These are phyloP conservation scores for Rhododendron ferrugineum DNA, from an alignment of 148 eudicot species.

Conservation along the genomic window DNA sequence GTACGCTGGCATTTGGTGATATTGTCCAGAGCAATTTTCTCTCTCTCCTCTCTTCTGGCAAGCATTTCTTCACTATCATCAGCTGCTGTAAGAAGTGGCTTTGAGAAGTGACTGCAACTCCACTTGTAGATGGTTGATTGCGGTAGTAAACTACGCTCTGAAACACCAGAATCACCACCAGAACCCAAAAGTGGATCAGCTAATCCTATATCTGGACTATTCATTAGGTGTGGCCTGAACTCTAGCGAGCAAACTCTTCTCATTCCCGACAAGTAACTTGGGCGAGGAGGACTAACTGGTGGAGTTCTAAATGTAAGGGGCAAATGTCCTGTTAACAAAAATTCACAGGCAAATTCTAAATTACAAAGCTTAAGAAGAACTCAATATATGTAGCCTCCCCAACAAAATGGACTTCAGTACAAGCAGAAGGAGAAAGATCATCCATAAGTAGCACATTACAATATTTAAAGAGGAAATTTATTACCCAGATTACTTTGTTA, in stretches of 20 bases:
- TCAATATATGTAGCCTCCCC: not conserved
- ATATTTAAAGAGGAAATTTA: not conserved
- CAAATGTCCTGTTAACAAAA: slow-evolving; percentile 50
- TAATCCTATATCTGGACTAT: slow-evolving; percentile 77
- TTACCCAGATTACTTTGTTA: not conserved
- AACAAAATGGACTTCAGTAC: not conserved
- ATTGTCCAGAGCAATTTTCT: slow-evolving; percentile 63
- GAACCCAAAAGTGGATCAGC: slow-evolving; percentile 82
- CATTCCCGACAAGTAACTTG: slow-evolving; percentile 71
- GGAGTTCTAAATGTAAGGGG: slow-evolving; percentile 90
- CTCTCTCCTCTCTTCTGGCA: slow-evolving; percentile 69
- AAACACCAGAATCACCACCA: slow-evolving; percentile 24
- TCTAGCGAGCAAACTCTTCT: slow-evolving; percentile 91
- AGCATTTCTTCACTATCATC: slow-evolving; percentile 75
- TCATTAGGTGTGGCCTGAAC: slow-evolving; percentile 71
- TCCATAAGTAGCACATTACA: not conserved
- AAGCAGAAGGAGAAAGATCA: not conserved
- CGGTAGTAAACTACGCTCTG: slow-evolving; percentile 87
- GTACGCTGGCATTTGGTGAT: slow-evolving; percentile 84
- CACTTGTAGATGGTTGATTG: slow-evolving; percentile 89
- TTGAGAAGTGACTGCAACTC: slow-evolving; percentile 95
- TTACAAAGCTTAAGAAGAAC: not conserved
- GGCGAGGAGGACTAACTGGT: slow-evolving; percentile 94
- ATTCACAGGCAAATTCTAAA: slow-evolving; percentile 4
- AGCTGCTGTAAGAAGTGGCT: slow-evolving; percentile 75